Conservation (phyloP, 805 yeast species). For the Candida stauntonica region DNA sequence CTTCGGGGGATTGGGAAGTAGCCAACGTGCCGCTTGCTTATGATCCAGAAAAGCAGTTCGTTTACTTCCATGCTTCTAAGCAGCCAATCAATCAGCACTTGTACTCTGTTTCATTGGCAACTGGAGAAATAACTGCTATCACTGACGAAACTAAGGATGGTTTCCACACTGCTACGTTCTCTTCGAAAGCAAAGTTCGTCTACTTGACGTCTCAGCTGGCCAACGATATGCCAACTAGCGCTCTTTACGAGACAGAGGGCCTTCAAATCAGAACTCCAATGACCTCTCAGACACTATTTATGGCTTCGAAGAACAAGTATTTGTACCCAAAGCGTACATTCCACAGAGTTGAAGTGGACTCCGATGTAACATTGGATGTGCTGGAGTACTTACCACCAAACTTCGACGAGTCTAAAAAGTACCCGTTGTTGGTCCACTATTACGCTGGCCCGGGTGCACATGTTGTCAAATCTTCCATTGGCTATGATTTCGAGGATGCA, state of each 20-base stretch:
- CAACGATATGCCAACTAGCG: conserved; percentile 61
- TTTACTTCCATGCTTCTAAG: conserved; percentile 64
- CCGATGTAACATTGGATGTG: conserved; percentile 50
- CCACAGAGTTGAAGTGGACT: conserved; percentile 42
- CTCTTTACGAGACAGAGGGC: conserved; percentile 47
- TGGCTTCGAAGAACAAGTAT: conserved; percentile 29
- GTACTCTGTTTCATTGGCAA: conserved; percentile 17
- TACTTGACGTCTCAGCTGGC: conserved; percentile 73
- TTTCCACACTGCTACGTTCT: conserved; percentile 63
- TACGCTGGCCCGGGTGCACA: conserved; percentile 98
- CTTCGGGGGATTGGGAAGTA: conserved; percentile 87
- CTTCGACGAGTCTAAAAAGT: conserved; percentile 50
- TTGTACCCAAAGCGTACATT: conserved; percentile 51
- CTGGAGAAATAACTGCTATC: conserved; percentile 34
- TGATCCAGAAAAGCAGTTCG: conserved; percentile 44
- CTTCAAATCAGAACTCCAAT: conserved; percentile 2
- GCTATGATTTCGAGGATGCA: conserved; percentile 64
- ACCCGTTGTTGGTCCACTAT: conserved; percentile 87
- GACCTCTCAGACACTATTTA: conserved; percentile 10
- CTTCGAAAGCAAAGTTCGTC: conserved; percentile 67
- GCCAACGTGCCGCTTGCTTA: conserved; percentile 52
- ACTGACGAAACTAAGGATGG: conserved; percentile 54
- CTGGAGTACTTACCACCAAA: conserved; percentile 72
- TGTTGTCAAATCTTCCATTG: conserved; percentile 56
- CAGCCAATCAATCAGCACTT: conserved; percentile 31